Evolutionary conservation across 2,329 filamentous ascomycete genomes (phyloP).

Genomic region (Malbranchea zuffiana): DNA sequence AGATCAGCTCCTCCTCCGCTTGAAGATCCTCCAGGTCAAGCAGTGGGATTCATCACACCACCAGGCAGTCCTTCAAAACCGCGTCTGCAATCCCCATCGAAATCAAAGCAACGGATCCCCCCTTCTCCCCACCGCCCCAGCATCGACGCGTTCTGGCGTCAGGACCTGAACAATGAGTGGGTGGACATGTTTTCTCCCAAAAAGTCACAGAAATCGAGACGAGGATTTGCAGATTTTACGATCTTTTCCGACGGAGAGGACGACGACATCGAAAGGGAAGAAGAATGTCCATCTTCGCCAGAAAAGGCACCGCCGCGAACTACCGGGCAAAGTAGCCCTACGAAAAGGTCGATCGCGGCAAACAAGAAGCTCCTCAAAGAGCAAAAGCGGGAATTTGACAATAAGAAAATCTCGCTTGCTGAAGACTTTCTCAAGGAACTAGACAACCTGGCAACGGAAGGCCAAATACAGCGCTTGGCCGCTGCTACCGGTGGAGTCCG

Average conservation of each 20-base stretch:
- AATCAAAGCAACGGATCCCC: conserved; percentile 35
- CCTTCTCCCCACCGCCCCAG: conserved; percentile 41
- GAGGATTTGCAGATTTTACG: conserved; percentile 14
- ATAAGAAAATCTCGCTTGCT: conserved; percentile 43
- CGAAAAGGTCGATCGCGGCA: conserved; percentile 19
- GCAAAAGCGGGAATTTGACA: conserved; percentile 43
- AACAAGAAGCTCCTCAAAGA: conserved; percentile 26
- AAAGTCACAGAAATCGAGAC: conserved; percentile 25
- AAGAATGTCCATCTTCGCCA: conserved; percentile 20
- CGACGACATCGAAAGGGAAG: conserved; percentile 17
- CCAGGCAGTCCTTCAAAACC: conserved; percentile 35
- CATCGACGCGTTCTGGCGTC: conserved; percentile 45
- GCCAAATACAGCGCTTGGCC: conserved; percentile 40
- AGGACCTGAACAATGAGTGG: conserved; percentile 43
- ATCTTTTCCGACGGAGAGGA: conserved; percentile 32
- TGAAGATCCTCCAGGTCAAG: conserved; percentile 2
- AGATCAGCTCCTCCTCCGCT: not conserved
- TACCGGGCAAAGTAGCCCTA: conserved; percentile 21
- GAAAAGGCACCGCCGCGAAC: conserved; percentile 25
- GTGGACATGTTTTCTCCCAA: conserved; percentile 44
- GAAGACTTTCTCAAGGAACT: conserved; percentile 45
- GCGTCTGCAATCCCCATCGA: conserved; percentile 39
- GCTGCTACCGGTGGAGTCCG: conserved; percentile 46
- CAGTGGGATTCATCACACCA: conserved; percentile 27
- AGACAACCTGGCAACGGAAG: conserved; percentile 42